Evolutionary conservation across 371 early-diverging fungal genomes (phyloP).

Genomic region (Actinomortierella ambigua): DNA sequence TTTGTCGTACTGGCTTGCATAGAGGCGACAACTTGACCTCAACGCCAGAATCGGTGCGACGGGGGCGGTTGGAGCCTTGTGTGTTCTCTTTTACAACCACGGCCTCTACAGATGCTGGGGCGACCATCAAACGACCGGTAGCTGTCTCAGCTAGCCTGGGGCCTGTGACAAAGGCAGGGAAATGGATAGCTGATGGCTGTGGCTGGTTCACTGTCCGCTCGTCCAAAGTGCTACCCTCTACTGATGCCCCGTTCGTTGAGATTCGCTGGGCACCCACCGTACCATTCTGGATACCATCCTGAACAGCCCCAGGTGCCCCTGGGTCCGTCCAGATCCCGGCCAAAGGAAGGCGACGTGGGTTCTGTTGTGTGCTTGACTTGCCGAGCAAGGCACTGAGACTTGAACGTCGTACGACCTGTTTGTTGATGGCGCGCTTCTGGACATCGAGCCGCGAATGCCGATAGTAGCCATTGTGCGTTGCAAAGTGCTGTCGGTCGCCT

Average conservation of each 20-base stretch:
- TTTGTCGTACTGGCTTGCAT: conserved; percentile 3
- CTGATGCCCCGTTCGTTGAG: too few species aligned
- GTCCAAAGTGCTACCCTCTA: too few species aligned
- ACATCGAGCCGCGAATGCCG: conserved; percentile 25
- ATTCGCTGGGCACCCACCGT: too few species aligned
- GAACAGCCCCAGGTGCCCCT: neutral
- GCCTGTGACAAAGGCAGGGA: too few species aligned
- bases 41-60: conserved; percentile 39
- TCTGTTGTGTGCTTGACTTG: conserved; percentile 17
- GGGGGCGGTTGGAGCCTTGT: conserved; percentile 15
- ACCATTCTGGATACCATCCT: neutral
- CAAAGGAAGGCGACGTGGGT: conserved; percentile 15
- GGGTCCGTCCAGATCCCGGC: conserved; percentile 15
- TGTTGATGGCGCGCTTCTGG: conserved; percentile 27
- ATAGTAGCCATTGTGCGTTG: conserved; percentile 12
- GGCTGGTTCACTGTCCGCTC: too few species aligned
- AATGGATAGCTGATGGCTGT: too few species aligned
- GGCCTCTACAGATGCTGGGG: conserved; percentile 22
- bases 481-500: conserved; percentile 12
- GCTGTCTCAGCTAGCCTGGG: neutral
- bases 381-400: conserved; percentile 36
- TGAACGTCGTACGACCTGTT: conserved; percentile 39
- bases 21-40: conserved; percentile 25
- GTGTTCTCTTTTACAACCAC: conserved; percentile 18
- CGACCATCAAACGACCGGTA: conserved; percentile 9